These are phyloP conservation scores for Cutaneotrichosporon cavernicola DNA, from an alignment of 1,284 basidiomycete genomes.

Conservation along the genomic window DNA sequence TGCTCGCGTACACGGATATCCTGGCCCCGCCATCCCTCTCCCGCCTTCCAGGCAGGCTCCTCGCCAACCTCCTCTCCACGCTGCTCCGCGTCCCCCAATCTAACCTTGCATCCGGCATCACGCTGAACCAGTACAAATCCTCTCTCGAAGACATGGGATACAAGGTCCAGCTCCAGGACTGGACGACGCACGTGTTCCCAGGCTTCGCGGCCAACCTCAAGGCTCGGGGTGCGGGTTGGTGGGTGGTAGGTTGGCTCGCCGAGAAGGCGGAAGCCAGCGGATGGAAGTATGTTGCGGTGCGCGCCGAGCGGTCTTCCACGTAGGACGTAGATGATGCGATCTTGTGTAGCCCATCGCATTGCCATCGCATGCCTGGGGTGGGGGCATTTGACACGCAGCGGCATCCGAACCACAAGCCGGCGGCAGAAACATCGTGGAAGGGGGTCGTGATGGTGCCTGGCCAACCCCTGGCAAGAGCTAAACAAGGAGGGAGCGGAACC, in stretches of 20 bases:
- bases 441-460: too few relatives aligned
- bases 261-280: constrained; percentile 54
- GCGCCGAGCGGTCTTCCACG: constrained; percentile 41
- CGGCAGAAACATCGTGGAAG: too few relatives aligned
- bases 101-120: constrained; percentile 57
- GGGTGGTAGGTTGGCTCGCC: constrained; percentile 57
- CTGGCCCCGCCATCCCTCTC: constrained; percentile 34
- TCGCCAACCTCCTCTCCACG: constrained; percentile 35
- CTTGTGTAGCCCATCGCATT: neutral
- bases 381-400: too few relatives aligned
- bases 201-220: constrained; percentile 60
- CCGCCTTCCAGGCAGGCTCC: constrained; percentile 21
- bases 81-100: constrained; percentile 56
- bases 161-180: constrained; percentile 62
- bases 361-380: neutral
- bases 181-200: constrained; percentile 63
- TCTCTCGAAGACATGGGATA: constrained; percentile 60
- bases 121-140: constrained; percentile 56
- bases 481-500: neutral
- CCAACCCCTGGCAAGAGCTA: too few relatives aligned
- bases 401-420: neutral
- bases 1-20: constrained; percentile 67
- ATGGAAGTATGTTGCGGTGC: constrained; percentile 62
- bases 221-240: constrained; percentile 53
- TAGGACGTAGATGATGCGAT: neutral